These are phyloP conservation scores for Aurantiochytrium sp. DNA, from an alignment of 108 stramenopile genomes.

Conservation along the genomic window DNA sequence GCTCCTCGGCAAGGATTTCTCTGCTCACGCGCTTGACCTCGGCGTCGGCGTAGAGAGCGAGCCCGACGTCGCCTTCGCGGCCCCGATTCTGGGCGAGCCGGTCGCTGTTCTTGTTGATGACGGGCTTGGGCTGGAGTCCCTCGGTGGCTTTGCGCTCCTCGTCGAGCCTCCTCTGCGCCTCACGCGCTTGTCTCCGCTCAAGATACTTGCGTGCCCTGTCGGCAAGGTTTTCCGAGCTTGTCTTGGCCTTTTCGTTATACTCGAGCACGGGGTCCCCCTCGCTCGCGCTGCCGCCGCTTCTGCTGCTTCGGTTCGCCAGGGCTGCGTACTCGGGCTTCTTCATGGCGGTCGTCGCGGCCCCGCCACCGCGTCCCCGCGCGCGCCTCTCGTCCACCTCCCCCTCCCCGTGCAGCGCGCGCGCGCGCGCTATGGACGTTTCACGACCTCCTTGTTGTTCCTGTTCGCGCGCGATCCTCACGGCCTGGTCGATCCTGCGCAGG, in stretches of 20 bases:
- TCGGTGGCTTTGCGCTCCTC: not conserved
- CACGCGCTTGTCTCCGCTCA: not conserved
- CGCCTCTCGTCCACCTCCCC: no score
- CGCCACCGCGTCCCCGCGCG: no score
- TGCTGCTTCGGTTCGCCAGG: not conserved
- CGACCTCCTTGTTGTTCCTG: no score
- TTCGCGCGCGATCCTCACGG: not conserved
- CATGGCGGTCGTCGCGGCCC: no score
- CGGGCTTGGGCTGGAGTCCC: not conserved
- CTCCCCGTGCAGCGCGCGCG: no score
- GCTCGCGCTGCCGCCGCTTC: not conserved
- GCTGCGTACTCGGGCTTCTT: no score
- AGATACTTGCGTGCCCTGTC: conserved; percentile 16
- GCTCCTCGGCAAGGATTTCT: not conserved
- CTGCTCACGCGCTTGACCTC: not conserved
- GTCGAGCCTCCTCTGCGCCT: not conserved
- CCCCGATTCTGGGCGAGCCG: not conserved
- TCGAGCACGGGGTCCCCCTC: no score
- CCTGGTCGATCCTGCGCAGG: not conserved
- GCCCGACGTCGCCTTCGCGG: not conserved
- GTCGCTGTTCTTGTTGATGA: not conserved
- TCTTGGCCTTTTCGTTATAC: no score
- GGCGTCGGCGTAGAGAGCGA: conserved; percentile 19
- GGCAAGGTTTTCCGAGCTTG: not conserved
- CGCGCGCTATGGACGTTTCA: no score